Percentiles rank a stretch among this genome's conserved stretches.
phyloP scores from a whole-genome alignment of 169 alveolate species.

The Plasmodium inui region DNA sequence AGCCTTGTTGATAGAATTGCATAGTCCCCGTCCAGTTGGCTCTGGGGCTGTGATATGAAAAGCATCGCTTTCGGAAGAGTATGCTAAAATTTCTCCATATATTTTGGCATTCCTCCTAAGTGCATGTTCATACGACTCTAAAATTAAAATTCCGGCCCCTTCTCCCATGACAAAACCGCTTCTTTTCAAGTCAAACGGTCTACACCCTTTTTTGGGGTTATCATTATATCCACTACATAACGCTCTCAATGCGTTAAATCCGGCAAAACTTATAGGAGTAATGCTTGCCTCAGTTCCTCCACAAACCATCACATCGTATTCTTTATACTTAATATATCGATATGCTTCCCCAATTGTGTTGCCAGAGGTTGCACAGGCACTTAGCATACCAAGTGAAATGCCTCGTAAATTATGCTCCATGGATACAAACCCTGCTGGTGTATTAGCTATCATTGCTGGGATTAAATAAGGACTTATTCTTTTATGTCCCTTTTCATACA shows the following conservation, averaged over 20 bases:
- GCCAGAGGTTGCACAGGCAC: slow-evolving; percentile 90
- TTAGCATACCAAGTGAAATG: slow-evolving; percentile 80
- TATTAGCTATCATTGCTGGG: slow-evolving; percentile 86
- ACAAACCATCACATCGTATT: slow-evolving; percentile 87
- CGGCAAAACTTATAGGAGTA: slow-evolving; percentile 85
- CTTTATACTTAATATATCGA: slow-evolving; percentile 83
- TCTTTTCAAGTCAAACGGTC: slow-evolving; percentile 92
- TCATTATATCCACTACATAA: slow-evolving; percentile 85
- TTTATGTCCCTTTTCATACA: slow-evolving; percentile 77
- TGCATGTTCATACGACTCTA: slow-evolving; percentile 91
- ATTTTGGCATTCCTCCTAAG: slow-evolving; percentile 88
- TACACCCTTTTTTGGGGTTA: slow-evolving; percentile 86
- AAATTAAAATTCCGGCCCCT: slow-evolving; percentile 91
- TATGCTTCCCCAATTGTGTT: slow-evolving; percentile 88
- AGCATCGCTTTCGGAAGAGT: slow-evolving; percentile 83
- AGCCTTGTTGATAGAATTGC: slow-evolving; percentile 75
- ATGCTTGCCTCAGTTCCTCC: slow-evolving; percentile 90
- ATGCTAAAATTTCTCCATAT: slow-evolving; percentile 90
- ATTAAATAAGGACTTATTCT: slow-evolving; percentile 80
- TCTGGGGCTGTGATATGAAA: slow-evolving; percentile 84
- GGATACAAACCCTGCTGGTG: slow-evolving; percentile 83
- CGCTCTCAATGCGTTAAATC: slow-evolving; percentile 87
- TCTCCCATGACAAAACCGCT: slow-evolving; percentile 92
- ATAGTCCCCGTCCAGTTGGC: slow-evolving; percentile 81
- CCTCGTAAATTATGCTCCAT: slow-evolving; percentile 81